Percentiles rank a stretch among this genome's conserved stretches.
Conservation (phyloP, 371 early-diverging fungal species). For the Smittium culicis region DNA sequence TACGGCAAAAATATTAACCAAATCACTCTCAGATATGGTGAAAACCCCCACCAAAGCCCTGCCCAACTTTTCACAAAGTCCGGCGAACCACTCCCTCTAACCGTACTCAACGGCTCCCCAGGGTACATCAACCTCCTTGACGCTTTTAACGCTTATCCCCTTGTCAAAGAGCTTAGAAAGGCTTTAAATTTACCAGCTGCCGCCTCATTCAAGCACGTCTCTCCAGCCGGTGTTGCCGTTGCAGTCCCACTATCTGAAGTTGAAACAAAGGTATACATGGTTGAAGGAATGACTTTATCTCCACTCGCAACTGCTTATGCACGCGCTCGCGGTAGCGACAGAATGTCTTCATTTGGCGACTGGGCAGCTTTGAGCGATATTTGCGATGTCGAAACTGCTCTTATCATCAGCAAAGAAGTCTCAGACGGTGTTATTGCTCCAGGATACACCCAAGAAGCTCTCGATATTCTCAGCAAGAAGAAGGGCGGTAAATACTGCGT, state of each 20-base stretch:
- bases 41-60: slow-evolving; percentile 96
- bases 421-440: slow-evolving; percentile 97
- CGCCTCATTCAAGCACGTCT: slow-evolving; percentile 97
- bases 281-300: slow-evolving; percentile 66
- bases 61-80: slow-evolving; percentile 78
- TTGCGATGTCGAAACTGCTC: slow-evolving; percentile 86
- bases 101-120: slow-evolving; percentile 80
- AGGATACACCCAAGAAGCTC: slow-evolving; percentile 69
- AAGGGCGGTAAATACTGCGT: slow-evolving; percentile 95
- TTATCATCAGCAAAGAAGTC: slow-evolving; percentile 83
- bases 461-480: slow-evolving; percentile 81
- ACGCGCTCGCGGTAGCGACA: slow-evolving; percentile 86
- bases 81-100: slow-evolving; percentile 67
- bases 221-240: slow-evolving; percentile 94
- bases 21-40: slow-evolving; percentile 87
- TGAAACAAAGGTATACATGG: slow-evolving; percentile 82
- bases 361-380: slow-evolving; percentile 84
- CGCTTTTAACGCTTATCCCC: slow-evolving; percentile 90
- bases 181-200: slow-evolving; percentile 73
- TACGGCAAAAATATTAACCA: slow-evolving; percentile 59
- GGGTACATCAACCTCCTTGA: slow-evolving; percentile 96
- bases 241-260: slow-evolving; percentile 63
- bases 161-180: slow-evolving; percentile 77
- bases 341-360: slow-evolving; percentile 97
- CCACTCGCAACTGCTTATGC: slow-evolving; percentile 75